Evolutionary conservation across 805 yeast genomes (phyloP).

Genomic region (Saturnispora galanensis): DNA sequence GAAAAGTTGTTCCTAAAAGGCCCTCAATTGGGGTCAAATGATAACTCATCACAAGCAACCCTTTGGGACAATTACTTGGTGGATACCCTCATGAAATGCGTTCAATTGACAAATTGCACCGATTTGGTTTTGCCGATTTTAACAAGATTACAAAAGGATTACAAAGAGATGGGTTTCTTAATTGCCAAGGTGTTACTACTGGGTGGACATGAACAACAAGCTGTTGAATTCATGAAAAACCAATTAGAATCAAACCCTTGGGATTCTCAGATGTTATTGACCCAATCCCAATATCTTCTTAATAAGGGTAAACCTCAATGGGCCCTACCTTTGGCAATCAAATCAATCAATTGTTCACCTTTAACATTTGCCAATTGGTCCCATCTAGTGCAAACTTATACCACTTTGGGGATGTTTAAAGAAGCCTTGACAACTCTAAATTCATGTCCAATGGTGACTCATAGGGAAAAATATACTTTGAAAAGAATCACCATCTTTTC

Average conservation of each 20-base stretch:
- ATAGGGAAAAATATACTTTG: constrained; percentile 55
- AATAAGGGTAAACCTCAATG: constrained; percentile 43
- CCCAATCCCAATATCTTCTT: constrained; percentile 50
- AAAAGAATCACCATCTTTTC: constrained; percentile 34
- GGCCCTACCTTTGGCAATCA: constrained; percentile 49
- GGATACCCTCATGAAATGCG: constrained; percentile 58
- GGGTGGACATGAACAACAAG: constrained; percentile 51
- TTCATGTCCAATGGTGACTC: constrained; percentile 74
- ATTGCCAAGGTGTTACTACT: constrained; percentile 44
- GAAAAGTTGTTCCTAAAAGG: constrained; percentile 61
- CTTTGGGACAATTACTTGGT: constrained; percentile 57
- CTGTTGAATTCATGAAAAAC: constrained; percentile 41
- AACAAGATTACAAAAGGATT: constrained; percentile 37
- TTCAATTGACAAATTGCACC: constrained; percentile 56
- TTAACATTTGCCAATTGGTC: constrained; percentile 73
- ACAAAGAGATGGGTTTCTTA: constrained; percentile 48
- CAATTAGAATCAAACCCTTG: constrained; percentile 34
- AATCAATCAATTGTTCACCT: constrained; percentile 63
- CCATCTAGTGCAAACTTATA: constrained; percentile 51
- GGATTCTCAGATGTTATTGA: constrained; percentile 42
- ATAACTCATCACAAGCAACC: constrained; percentile 63
- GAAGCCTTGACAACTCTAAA: constrained; percentile 63
- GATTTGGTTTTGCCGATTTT: constrained; percentile 53
- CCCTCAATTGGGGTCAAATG: constrained; percentile 49
- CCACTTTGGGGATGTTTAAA: constrained; percentile 55